These are phyloP conservation scores for Starmerella lactis-condensi DNA, from an alignment of 805 yeast genomes.

Conservation along the genomic window DNA sequence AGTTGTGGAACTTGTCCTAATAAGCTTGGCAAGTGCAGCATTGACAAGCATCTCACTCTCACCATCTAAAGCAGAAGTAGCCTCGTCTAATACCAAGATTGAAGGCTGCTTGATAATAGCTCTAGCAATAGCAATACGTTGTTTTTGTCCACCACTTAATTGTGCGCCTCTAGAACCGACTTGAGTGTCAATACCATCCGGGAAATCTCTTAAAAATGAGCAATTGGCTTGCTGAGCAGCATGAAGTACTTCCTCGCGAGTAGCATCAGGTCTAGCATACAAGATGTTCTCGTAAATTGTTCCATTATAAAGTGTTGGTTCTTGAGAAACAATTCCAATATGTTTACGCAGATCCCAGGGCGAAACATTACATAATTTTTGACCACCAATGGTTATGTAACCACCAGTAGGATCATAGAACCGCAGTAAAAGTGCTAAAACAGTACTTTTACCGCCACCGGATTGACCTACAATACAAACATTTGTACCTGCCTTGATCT, in stretches of 20 bases:
- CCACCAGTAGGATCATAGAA: conserved; percentile 69
- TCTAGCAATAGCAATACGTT: conserved; percentile 77
- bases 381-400: conserved; percentile 41
- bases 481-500: conserved; percentile 62
- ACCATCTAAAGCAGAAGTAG: conserved; percentile 84
- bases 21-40: conserved; percentile 42
- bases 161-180: conserved; percentile 82
- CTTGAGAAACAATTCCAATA: conserved; percentile 85
- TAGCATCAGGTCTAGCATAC: conserved; percentile 47
- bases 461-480: conserved; percentile 93
- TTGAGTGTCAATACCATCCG: conserved; percentile 60
- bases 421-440: conserved; percentile 58
- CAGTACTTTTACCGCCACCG: conserved; percentile 88
- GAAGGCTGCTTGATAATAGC: conserved; percentile 64
- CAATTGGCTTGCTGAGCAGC: conserved; percentile 63
- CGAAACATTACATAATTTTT: conserved; percentile 43
- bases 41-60: conserved; percentile 75
- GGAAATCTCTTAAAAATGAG: conserved; percentile 53
- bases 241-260: conserved; percentile 39
- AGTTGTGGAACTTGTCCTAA: conserved; percentile 39
- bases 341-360: conserved; percentile 53
- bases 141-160: conserved; percentile 88
- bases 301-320: conserved; percentile 76
- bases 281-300: conserved; percentile 64
- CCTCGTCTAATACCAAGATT: conserved; percentile 75